phyloP scores from a whole-genome alignment of 75 land plant genomes.

The Sequoia sempervirens region DNA sequence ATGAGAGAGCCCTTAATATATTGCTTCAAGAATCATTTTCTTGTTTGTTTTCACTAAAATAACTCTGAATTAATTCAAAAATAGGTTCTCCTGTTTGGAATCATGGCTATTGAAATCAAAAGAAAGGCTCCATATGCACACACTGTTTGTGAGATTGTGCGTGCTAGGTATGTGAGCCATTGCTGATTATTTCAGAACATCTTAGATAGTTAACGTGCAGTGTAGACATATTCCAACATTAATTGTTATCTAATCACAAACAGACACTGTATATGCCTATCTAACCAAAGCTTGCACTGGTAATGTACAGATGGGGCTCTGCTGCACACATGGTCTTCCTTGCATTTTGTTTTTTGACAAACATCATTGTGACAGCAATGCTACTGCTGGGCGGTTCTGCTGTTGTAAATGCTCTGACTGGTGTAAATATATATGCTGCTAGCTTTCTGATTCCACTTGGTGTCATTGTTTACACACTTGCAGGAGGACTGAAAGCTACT shows the following conservation, averaged over 20 bases:
- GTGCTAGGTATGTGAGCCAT: constrained; percentile 56
- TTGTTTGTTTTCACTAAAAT: not conserved
- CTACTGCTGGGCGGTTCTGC: constrained; percentile 96
- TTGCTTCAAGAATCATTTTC: not conserved
- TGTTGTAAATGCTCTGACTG: constrained; percentile 93
- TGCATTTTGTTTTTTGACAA: constrained; percentile 87
- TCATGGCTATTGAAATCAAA: constrained; percentile 96
- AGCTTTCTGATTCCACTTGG: constrained; percentile 94
- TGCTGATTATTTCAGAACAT: not conserved
- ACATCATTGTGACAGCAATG: constrained; percentile 97
- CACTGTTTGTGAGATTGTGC: constrained; percentile 93
- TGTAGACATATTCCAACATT: not conserved
- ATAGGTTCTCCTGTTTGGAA: constrained; percentile 88
- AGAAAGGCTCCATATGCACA: constrained; percentile 94
- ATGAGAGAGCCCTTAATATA: not conserved
- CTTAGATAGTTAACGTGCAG: constrained; percentile 6
- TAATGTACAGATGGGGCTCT: constrained; percentile 75
- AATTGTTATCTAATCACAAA: not conserved
- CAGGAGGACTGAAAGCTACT: constrained; percentile 95
- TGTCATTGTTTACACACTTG: constrained; percentile 89
- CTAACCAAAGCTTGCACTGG: not conserved
- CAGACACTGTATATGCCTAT: not conserved
- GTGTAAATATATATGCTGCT: constrained; percentile 89
- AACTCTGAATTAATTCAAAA: not conserved
- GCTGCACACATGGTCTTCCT: constrained; percentile 86